These are phyloP conservation scores for Boletus fagicola DNA, from an alignment of 768 basidiomycete genomes.

Conservation along the genomic window DNA sequence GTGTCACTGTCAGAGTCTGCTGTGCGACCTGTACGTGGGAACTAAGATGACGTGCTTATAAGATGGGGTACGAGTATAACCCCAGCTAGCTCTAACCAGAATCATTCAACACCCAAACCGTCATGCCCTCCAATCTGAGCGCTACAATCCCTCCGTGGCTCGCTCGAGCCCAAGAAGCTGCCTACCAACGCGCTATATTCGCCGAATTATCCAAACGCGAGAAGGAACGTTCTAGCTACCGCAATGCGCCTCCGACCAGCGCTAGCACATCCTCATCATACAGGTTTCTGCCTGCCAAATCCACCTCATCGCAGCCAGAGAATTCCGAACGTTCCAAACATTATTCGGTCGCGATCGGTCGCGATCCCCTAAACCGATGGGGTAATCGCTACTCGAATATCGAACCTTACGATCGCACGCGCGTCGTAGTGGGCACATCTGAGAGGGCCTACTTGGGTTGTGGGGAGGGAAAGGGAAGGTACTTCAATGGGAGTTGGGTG, in stretches of 20 bases:
- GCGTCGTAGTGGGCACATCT: slow-evolving; percentile 50
- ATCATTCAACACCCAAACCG: not conserved
- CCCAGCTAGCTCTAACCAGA: not conserved
- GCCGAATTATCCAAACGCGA: slow-evolving; percentile 39
- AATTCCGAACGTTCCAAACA: slow-evolving; percentile 34
- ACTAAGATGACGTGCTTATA: not conserved
- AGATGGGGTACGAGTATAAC: not conserved
- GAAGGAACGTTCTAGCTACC: slow-evolving; percentile 32
- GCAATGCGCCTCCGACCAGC: slow-evolving; percentile 18
- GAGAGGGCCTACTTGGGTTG: slow-evolving; percentile 15
- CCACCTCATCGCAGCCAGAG: slow-evolving; percentile 9
- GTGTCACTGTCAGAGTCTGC: no score
- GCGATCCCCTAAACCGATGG: slow-evolving; percentile 40
- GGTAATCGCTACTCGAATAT: slow-evolving; percentile 74
- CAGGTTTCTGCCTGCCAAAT: slow-evolving; percentile 7
- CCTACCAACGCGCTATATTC: slow-evolving; percentile 32
- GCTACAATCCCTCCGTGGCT: slow-evolving; percentile 19
- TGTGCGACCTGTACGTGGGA: slow-evolving; percentile 17
- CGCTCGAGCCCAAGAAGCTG: slow-evolving; percentile 5
- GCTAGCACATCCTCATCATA: slow-evolving; percentile 5
- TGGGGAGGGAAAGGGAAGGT: slow-evolving; percentile 42
- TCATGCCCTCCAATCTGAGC: slow-evolving; percentile 12
- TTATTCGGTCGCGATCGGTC: slow-evolving; percentile 58
- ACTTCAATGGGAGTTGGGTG: slow-evolving; percentile 89
- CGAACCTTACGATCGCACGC: slow-evolving; percentile 78